Evolutionary conservation across 495 filamentous ascomycete genomes (phyloP), one percentile per base, ranked within the genome.

Genomic region (Immersiella caudata): DNA sequence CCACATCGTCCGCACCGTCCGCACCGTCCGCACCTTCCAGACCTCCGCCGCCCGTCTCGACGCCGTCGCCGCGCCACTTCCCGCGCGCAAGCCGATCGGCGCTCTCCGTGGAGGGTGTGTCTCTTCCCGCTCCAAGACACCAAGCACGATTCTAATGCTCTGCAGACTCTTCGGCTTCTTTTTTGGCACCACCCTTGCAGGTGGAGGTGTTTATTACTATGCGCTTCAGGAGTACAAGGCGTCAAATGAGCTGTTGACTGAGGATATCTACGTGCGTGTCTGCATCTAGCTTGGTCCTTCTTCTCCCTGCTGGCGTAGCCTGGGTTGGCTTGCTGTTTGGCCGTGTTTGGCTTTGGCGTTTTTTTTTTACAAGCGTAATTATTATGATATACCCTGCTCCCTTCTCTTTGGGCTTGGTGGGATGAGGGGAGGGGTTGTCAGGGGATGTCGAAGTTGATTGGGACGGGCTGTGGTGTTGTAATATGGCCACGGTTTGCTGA

Each of bases 31-130:
- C 65, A 65, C 33, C 69, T 80, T 85, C 73, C 79, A 82, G 73
- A 82, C 82, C 40, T 84, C 84, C 35, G 68, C 82, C 14, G 77
- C 80, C 62, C 73, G 75, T 63, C 73, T 82, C 56, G 74, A 76
- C 64, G 80, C 78, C 52, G 74, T 72, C 24, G 74, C 76, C 11
- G 62, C 75, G 60, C 78, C 88, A 22, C 74, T 93, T 68, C 91
- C 91, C 8, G 84, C 84, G 58, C 86, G 88, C 71, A 96, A 91
- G 78, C 94, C 94, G 9, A 87, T 97, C 55, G 94, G 94, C 57
- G 93, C 93, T 60, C 94, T 97, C 79, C 87, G 94, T 70, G 94
- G 93, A 84, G 94, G 93, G 93, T 97, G 79, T 81, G 89, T 87
- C 56, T 25, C 29, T 51, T 57, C 20, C 18, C 27, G 1, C 26